These are phyloP conservation scores for Aureobasidium vineae DNA, from an alignment of 2,329 filamentous ascomycete species.

Conservation along the genomic window DNA sequence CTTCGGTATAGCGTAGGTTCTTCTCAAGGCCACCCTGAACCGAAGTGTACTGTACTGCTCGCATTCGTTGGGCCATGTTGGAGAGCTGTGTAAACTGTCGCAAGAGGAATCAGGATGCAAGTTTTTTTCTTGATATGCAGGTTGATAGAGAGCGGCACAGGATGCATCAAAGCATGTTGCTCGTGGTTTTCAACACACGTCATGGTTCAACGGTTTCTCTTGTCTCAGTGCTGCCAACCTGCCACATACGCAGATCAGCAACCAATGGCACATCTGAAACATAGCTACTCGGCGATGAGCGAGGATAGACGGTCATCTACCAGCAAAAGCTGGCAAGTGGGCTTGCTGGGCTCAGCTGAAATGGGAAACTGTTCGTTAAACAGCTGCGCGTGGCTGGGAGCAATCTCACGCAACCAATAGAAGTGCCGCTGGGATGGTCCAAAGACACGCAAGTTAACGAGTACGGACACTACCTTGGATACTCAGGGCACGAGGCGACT, in stretches of 20 bases:
- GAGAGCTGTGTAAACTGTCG: neutral
- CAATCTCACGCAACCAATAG: neutral
- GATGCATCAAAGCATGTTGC: neutral
- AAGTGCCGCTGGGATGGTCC: neutral
- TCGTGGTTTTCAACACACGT: constrained; percentile 4
- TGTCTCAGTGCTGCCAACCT: constrained; percentile 1
- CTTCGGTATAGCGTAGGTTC: constrained; percentile 36
- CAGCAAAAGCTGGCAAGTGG: neutral
- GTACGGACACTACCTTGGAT: neutral
- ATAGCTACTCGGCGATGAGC: neutral
- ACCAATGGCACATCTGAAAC: neutral
- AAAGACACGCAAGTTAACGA: neutral
- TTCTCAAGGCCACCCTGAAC: constrained; percentile 38
- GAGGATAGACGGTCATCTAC: neutral
- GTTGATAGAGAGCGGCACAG: constrained; percentile 5
- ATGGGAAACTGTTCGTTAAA: neutral
- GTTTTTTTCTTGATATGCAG: constrained; percentile 17
- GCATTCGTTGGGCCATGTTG: constrained; percentile 32
- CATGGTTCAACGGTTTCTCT: constrained; percentile 26
- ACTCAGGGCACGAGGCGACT: neutral
- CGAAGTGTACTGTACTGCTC: constrained; percentile 34
- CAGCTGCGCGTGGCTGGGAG: neutral
- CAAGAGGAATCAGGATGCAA: neutral
- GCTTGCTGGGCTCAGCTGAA: constrained; percentile 4
- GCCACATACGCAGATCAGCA: constrained; percentile 11